Evolutionary conservation across 495 filamentous ascomycete species (phyloP), one percentile per base, ranked within the genome.

Genomic region (Lentithecium fluviatile): DNA sequence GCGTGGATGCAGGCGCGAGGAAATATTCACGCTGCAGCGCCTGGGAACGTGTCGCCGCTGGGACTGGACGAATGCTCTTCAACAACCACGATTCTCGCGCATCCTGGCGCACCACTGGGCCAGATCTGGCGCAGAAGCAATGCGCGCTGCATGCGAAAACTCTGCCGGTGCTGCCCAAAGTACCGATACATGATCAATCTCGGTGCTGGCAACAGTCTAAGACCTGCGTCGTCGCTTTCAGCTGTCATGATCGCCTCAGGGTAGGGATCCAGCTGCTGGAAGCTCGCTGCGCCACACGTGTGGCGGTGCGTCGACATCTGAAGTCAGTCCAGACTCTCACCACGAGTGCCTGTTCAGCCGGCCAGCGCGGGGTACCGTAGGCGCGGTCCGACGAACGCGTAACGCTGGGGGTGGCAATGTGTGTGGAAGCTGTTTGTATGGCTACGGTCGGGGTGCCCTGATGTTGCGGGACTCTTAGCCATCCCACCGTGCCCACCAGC

Each of bases 21-120:
- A 1, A n/a, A n/a, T n/a, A 52, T 56, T 56, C 49, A 52, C 32
- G 37, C 56, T 65, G 62, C 62, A 65, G 50, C 50, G 29, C 21
- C 26, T 49, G 58, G 43, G 48, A 32, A 59, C 50, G 64, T 67
- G 59, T 63, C 60, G 50, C 36, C 7, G 40, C 49, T 23, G 1
- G 32, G 19, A 67, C 20, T 67, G 64, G 64, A 21, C 48, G 40
- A 54, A 1, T 52, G 26, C 20, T 40, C 5, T 50, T 32, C 34
- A 52, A 25, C 60, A 29, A 23, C 51, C 53, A 20, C 17, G 25
- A 50, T 8, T 17, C n/a, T 38, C 23, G 34, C 20, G 34, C 56
- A 49, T 26, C 32, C 29, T 60, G 59, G 52, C 56, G 64, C 59
- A 59, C 49, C 47, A 34, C 49, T 24, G 52, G 32, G 37, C 43